These are phyloP conservation scores for Sequoiadendron giganteum DNA, from an alignment of 75 land plant genomes.

Conservation along the genomic window DNA sequence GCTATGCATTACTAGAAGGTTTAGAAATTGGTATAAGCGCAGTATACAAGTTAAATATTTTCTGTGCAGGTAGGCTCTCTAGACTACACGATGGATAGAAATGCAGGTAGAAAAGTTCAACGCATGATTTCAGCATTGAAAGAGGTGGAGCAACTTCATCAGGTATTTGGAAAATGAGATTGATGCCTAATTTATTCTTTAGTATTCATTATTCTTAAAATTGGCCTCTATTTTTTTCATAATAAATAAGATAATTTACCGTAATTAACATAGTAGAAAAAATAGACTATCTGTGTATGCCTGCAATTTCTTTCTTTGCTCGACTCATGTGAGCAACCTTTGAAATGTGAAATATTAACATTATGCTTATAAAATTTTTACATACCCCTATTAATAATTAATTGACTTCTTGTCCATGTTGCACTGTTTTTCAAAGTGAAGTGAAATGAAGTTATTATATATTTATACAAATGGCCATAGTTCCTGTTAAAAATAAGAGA, in stretches of 20 bases:
- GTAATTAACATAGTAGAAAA: neutral
- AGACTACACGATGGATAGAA: constrained; percentile 26
- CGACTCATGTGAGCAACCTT: neutral
- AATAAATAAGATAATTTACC: neutral
- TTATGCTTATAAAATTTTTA: too few relatives aligned
- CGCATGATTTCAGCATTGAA: constrained; percentile 42
- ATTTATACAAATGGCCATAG: neutral
- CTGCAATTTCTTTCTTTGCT: neutral
- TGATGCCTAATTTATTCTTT: neutral
- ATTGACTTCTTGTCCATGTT: neutral
- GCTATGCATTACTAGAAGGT: neutral
- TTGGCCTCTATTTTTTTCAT: neutral
- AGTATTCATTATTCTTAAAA: neutral
- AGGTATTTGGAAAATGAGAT: constrained; percentile 10
- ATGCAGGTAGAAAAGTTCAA: constrained; percentile 39
- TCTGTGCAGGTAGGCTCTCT: constrained; percentile 28
- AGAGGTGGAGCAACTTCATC: constrained; percentile 49
- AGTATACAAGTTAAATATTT: neutral
- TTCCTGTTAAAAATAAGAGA: neutral
- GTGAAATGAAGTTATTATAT: neutral
- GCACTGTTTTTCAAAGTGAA: neutral
- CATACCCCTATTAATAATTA: neutral
- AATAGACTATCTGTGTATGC: neutral
- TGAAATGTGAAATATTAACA: neutral
- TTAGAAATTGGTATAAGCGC: neutral